Evolutionary conservation across 2,329 filamentous ascomycete genomes (phyloP).

Genomic region (Cladophialophora exuberans): DNA sequence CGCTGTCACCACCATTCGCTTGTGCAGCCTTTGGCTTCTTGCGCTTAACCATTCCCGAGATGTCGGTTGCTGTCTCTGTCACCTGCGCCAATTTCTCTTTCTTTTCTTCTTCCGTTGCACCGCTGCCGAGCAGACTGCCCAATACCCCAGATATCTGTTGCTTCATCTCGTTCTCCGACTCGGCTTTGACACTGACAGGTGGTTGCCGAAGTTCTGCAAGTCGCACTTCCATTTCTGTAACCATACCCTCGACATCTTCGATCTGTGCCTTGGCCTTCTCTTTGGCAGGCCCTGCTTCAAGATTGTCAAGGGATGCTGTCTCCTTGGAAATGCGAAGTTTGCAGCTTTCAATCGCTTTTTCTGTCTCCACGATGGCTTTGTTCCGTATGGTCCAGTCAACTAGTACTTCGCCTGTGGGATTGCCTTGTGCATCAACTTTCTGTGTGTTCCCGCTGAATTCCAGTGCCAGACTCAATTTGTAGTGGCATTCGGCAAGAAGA

Average conservation of each 20-base stretch:
- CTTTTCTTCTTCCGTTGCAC: conserved; percentile 54
- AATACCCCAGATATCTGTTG: conserved; percentile 58
- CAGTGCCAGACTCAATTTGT: conserved; percentile 90
- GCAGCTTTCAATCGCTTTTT: conserved; percentile 63
- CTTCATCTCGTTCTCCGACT: conserved; percentile 38
- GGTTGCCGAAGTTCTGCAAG: conserved; percentile 61
- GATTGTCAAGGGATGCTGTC: conserved; percentile 46
- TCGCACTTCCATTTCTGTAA: conserved; percentile 64
- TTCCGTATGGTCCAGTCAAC: conserved; percentile 60
- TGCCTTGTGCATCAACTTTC: conserved; percentile 43
- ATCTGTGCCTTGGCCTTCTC: conserved; percentile 53
- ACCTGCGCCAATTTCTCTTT: conserved; percentile 58
- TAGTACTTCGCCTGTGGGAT: conserved; percentile 45
- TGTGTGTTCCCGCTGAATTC: conserved; percentile 84
- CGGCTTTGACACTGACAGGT: conserved; percentile 51
- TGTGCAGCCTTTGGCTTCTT: conserved; percentile 44
- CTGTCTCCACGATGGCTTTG: conserved; percentile 62
- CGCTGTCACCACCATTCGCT: conserved; percentile 22
- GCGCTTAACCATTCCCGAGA: conserved; percentile 61
- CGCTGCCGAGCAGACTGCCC: conserved; percentile 57
- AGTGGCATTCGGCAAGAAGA: conserved; percentile 90
- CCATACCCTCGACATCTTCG: conserved; percentile 63
- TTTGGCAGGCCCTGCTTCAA: conserved; percentile 42
- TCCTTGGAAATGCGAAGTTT: conserved; percentile 59
- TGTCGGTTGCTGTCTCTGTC: conserved; percentile 60